Evolutionary conservation across 2,329 filamentous ascomycete genomes (phyloP), one percentile per base, ranked within the genome.

Genomic region (Trichoderma sp.): DNA sequence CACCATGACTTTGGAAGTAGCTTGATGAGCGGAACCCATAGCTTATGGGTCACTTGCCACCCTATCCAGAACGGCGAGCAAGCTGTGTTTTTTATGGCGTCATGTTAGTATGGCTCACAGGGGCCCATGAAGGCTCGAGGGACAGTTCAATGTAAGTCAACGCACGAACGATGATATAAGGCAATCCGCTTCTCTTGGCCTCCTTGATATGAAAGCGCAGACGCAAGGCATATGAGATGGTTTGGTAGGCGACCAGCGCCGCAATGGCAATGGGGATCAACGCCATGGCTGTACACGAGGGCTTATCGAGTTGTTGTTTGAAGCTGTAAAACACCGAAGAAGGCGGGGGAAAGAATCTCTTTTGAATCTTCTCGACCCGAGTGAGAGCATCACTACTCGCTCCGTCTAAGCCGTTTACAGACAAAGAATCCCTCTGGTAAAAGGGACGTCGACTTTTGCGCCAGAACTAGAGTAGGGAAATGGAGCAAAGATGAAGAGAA

Each of bases 1-100:
- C 85, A 89, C 78, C 82, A 85, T 18, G 82, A 79, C 54, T 79
- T 79, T 0, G 90, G 90, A 0, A 91, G 79, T 16, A 77, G 74
- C 68, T 82, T 83, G 72, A 91, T 81, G 16, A 90, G 68, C 3
- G 86, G 85, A 13, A 87, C 74, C 84, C 83, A 89, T 51, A 89
- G 70, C 61, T 77, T 77, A 72, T 83, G 81, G 2, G 85, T 85
- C 30, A 89, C 73, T 67, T 89, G 81, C 86, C 88, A 91, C 26
- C 83, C 74, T 18, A 82, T 72, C 72, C 83, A 85, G 74, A 86
- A 84, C 1, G 85, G 82, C 24, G 79, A 81, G 52, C 81, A 76
- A 16, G 85, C 85, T 87, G 46, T 56, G 8, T 28, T 55, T 30
- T 60, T 21, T 30, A 55, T 13, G 18, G 21, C 5, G 21, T 16